Evolutionary conservation across 2,329 filamentous ascomycete genomes (phyloP), one percentile per base, ranked within the genome.

Genomic region (Clonostachys rosea): DNA sequence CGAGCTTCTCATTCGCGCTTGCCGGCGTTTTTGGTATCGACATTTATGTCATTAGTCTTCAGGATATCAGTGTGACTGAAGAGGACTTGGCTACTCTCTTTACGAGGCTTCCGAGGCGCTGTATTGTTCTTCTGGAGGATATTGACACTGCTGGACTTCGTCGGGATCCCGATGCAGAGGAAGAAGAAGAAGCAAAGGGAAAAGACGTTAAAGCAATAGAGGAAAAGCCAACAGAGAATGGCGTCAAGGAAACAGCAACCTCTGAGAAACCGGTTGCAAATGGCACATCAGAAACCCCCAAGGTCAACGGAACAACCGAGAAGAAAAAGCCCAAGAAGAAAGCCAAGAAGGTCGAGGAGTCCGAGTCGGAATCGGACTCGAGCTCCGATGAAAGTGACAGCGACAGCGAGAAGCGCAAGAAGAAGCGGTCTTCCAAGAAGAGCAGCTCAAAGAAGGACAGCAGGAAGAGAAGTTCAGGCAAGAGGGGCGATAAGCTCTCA

Each of bases 91-190:
- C 74, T 1, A 62, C 66, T 2, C 64, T 88, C 3, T 86, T 89
- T 56, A 78, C 74, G 9, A 71, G 70, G 18, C 68, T 88, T 2
- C 84, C 84, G 1, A 68, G 76, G 3, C 72, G 79, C 11, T 88
- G 83, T 48, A 78, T 89, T 10, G 78, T 88, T 2, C 67, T 87
- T 0, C 64, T 88, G 1, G 84, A 88, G 59, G 84, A 88, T 52
- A 85, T 89, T 47, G 84, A 88, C 56, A 80, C 79, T 2, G 82
- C 83, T 3, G 81, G 82, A 2, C 62, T 87, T 33, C 69, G 71
- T 6, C 71, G 79, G 2, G 59, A 69, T 2, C 48, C 54, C 1
- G 63, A 64, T 5, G 56, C 61, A 11, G 64, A 66, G 12, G 54
- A 55, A 18, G 50, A 46, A 11, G 44, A 53, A 42, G 47, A 48